Conservation (phyloP, 2,329 filamentous ascomycete genomes). For the Phyllosticta ampelicida region DNA sequence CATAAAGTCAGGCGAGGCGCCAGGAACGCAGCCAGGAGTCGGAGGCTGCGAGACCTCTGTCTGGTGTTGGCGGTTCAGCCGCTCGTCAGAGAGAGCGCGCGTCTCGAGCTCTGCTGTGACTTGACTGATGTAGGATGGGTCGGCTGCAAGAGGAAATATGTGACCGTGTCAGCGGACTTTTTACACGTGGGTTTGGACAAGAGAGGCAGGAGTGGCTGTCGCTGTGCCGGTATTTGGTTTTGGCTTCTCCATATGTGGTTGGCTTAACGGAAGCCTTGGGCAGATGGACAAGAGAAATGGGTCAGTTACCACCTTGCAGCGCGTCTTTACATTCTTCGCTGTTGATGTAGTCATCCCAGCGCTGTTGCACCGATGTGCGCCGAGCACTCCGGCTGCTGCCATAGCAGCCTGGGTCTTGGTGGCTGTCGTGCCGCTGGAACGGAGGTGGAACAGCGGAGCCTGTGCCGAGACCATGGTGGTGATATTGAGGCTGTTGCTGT, state of each 20-base stretch:
- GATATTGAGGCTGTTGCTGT: background rate
- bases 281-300: background rate
- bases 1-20: background rate
- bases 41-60: background rate
- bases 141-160: background rate
- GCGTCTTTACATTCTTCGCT: constrained; percentile 5
- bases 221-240: background rate
- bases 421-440: background rate
- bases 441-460: background rate
- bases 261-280: background rate
- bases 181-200: background rate
- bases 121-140: constrained; percentile 2
- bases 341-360: constrained; percentile 9
- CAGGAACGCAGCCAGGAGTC: background rate
- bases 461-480: background rate
- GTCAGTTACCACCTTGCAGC: constrained; percentile 6
- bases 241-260: no score
- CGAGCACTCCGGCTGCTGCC: background rate
- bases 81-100: constrained; percentile 4
- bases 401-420: background rate
- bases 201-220: background rate
- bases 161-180: background rate
- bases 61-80: constrained; percentile 1
- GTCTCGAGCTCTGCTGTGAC: constrained; percentile 6
- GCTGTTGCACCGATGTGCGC: constrained; percentile 5